A percentile compares a stretch with the other conserved stretches of the same genome.
These are phyloP conservation scores for Macrolepiota fuliginosa DNA, from an alignment of 768 basidiomycete genomes.

Conservation along the genomic window DNA sequence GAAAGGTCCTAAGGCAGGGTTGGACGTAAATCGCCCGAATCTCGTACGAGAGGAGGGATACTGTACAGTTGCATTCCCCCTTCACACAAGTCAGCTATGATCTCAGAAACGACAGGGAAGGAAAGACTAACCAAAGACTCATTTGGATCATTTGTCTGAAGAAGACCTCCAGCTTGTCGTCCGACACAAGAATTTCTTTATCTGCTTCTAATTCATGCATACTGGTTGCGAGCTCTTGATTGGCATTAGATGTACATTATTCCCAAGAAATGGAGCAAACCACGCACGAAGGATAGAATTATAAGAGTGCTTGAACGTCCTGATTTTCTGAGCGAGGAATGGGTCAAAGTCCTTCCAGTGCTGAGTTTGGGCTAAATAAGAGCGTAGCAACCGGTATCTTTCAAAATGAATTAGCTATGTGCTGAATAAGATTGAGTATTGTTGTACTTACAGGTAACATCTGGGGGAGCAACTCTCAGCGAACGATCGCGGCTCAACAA, in stretches of 20 bases:
- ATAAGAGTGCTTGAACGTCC: conserved; percentile 78
- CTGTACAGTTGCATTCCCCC: conserved; percentile 92
- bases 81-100: conserved; percentile 23
- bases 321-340: conserved; percentile 75
- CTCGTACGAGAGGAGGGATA: not conserved
- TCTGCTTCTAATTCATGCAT: conserved; percentile 64
- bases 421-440: not conserved
- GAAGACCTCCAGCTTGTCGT: conserved; percentile 55
- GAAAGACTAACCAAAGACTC: conserved; percentile 71
- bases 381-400: conserved; percentile 83
- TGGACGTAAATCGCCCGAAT: not conserved
- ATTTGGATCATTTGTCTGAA: conserved; percentile 89
- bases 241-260: not conserved
- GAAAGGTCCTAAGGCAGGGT: conserved; percentile 73
- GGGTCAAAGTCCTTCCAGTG: conserved; percentile 83
- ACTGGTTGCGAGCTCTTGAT: conserved; percentile 66
- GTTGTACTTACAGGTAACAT: conserved; percentile 5
- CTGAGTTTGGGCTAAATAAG: conserved; percentile 61
- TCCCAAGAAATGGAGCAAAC: not conserved
- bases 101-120: not conserved
- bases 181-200: conserved; percentile 39
- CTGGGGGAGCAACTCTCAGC: not conserved
- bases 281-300: conserved; percentile 73
- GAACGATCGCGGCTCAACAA: not conserved
- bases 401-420: not conserved